Conservation (phyloP, 352 stramenopile species). For the Globisporangium canariense region DNA sequence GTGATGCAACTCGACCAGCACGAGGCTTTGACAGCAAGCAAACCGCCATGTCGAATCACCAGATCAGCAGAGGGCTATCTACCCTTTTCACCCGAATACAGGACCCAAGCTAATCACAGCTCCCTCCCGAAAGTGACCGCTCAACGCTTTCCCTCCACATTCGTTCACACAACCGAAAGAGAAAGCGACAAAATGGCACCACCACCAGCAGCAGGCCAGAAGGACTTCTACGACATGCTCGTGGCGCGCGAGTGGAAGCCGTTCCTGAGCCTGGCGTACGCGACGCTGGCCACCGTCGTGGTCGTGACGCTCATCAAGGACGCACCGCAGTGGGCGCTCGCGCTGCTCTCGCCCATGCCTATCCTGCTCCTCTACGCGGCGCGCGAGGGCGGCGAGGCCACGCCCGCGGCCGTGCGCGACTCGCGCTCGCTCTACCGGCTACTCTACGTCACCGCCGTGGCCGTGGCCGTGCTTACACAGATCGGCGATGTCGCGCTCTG, state of each 20-base stretch:
- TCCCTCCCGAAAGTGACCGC: too few relatives aligned
- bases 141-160: too few relatives aligned
- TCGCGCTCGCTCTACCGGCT: slow-evolving; percentile 4
- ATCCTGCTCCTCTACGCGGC: slow-evolving; percentile 4
- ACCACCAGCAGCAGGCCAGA: background rate
- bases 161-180: background rate
- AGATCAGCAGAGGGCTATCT: too few relatives aligned
- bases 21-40: too few relatives aligned
- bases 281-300: background rate
- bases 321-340: slow-evolving; percentile 2
- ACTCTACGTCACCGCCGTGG: background rate
- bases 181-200: background rate
- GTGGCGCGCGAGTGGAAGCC: slow-evolving; percentile 6
- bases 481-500: slow-evolving; percentile 2
- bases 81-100: too few relatives aligned
- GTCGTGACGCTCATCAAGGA: slow-evolving; percentile 8
- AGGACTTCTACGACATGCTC: background rate
- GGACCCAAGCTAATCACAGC: too few relatives aligned
- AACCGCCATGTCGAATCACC: too few relatives aligned
- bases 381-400: background rate
- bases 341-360: slow-evolving; percentile 4
- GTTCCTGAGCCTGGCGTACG: slow-evolving; percentile 3
- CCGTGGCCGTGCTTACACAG: background rate
- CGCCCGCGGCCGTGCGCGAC: slow-evolving; percentile 4
- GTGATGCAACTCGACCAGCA: too few relatives aligned